Evolutionary conservation across 768 basidiomycete species (phyloP).

Genomic region (Pulveroboletus sp.): DNA sequence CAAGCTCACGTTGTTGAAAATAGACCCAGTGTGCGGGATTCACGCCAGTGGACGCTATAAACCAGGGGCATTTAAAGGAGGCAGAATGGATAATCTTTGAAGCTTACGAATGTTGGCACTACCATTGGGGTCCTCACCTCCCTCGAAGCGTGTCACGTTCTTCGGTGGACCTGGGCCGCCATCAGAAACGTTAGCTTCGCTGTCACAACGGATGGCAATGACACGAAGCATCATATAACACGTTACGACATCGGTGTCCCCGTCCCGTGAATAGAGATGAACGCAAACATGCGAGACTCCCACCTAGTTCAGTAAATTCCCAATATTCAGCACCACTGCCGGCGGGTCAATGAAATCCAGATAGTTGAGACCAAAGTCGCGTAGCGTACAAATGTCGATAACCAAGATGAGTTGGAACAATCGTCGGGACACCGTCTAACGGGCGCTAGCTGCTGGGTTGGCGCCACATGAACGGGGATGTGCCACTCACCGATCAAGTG

Average conservation of each 20-base stretch:
- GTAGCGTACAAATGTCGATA: constrained; percentile 43
- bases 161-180: constrained; percentile 25
- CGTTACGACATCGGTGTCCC: background rate
- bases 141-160: constrained; percentile 40
- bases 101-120: constrained; percentile 45
- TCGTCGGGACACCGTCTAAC: constrained; percentile 49
- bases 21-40: constrained; percentile 45
- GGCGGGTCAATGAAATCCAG: constrained; percentile 1
- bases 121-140: constrained; percentile 45
- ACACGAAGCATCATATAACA: background rate
- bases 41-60: constrained; percentile 43
- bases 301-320: constrained; percentile 44
- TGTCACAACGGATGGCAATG: background rate
- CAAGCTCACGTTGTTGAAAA: constrained; percentile 41
- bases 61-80: background rate
- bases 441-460: background rate
- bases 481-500: constrained; percentile 39
- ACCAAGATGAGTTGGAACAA: constrained; percentile 42
- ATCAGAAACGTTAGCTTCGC: background rate
- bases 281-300: background rate
- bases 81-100: background rate
- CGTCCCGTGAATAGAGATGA: background rate
- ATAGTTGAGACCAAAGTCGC: constrained; percentile 7
- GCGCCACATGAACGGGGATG: background rate
- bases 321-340: constrained; percentile 41